Evolutionary conservation across 202 grass and related monocot genomes (phyloP).

Genomic region (Digitaria exilis): DNA sequence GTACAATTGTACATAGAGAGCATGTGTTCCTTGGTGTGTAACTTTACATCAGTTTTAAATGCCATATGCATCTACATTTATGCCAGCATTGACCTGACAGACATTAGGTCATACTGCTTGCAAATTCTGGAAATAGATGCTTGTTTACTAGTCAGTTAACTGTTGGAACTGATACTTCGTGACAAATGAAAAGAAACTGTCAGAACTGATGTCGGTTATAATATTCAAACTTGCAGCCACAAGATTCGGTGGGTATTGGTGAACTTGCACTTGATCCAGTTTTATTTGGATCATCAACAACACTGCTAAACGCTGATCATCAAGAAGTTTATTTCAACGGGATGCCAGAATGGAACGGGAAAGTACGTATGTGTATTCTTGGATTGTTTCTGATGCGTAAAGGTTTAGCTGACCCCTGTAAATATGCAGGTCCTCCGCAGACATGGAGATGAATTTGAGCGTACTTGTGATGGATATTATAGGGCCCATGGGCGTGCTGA

Average conservation of each 20-base stretch:
- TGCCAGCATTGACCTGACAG: neutral
- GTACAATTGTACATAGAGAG: too few relatives aligned
- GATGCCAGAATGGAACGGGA: conserved; percentile 82
- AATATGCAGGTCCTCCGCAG: conserved; percentile 71
- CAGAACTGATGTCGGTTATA: neutral
- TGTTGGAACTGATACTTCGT: neutral
- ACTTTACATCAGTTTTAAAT: neutral
- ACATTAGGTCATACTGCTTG: neutral
- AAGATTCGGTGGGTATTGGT: conserved; percentile 66
- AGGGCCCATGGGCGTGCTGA: conserved; percentile 88
- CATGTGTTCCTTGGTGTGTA: neutral
- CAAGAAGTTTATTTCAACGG: conserved; percentile 86
- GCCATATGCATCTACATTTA: conserved; percentile 7
- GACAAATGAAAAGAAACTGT: neutral
- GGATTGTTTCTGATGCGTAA: conserved; percentile 7
- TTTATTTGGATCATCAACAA: conserved; percentile 85
- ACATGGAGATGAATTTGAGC: conserved; percentile 96
- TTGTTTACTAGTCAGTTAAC: conserved; percentile 15
- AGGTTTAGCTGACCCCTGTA: conserved; percentile 28
- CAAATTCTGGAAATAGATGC: neutral
- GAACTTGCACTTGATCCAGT: conserved; percentile 87
- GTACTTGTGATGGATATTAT: conserved; percentile 73
- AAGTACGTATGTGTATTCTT: conserved; percentile 42
- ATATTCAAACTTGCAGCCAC: conserved; percentile 51
- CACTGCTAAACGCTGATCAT: conserved; percentile 88